phyloP scores from a whole-genome alignment of 495 filamentous ascomycete species.

The Cercophora sp. region DNA sequence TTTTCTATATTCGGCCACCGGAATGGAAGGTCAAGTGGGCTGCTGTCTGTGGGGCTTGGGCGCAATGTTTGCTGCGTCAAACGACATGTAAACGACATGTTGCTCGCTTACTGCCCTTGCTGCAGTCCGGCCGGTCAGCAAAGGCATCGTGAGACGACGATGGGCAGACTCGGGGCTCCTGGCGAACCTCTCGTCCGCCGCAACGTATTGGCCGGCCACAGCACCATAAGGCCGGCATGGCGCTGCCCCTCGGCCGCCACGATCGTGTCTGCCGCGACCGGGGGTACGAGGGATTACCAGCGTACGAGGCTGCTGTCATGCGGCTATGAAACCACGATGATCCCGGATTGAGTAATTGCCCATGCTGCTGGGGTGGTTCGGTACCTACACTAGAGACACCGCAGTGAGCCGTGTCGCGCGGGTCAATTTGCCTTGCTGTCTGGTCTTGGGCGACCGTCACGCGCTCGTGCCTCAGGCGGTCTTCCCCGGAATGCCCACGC shows the following conservation, averaged over 20 bases:
- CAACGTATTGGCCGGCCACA: neutral
- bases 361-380: neutral
- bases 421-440: too few relatives aligned
- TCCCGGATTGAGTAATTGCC: neutral
- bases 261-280: neutral
- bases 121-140: too few relatives aligned
- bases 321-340: conserved; percentile 6
- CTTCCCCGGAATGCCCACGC: conserved; percentile 4
- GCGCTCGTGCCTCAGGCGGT: neutral
- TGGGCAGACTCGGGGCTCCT: neutral
- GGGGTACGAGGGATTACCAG: neutral
- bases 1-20: neutral
- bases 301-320: conserved; percentile 4
- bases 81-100: neutral
- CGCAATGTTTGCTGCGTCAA: neutral
- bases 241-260: neutral
- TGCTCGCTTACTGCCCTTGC: too few relatives aligned
- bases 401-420: too few relatives aligned
- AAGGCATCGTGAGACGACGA: neutral
- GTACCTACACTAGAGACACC: too few relatives aligned
- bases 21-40: conserved; percentile 1
- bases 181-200: too few relatives aligned
- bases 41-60: too few relatives aligned
- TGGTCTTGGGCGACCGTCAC: too few relatives aligned
- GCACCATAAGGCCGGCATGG: neutral